A percentile compares a stretch with the other conserved stretches of the same genome.
These are phyloP conservation scores for Penicillium antarcticum DNA, from an alignment of 495 filamentous ascomycete species.

Conservation along the genomic window DNA sequence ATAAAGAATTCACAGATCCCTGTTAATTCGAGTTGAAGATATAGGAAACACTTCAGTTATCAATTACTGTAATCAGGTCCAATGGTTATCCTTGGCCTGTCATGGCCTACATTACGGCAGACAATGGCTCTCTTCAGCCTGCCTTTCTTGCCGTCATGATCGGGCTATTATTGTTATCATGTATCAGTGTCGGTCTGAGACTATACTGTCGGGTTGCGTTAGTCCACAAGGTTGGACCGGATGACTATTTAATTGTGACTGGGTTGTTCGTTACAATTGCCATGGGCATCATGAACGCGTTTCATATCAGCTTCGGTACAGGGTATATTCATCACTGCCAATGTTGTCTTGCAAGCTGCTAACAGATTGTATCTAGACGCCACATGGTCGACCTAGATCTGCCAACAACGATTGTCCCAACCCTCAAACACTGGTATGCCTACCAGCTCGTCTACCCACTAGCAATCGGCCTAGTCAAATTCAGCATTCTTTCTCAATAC, in stretches of 20 bases:
- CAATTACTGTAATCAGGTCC: too few species aligned
- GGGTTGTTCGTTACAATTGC: conserved; percentile 9
- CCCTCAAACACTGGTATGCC: conserved; percentile 19
- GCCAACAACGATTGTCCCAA: conserved; percentile 9
- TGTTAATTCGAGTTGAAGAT: too few species aligned
- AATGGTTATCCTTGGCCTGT: too few species aligned
- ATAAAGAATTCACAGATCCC: too few species aligned
- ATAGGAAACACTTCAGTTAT: too few species aligned
- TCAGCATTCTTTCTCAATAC: conserved; percentile 15
- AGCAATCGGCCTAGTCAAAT: conserved; percentile 13
- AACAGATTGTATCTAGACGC: not conserved
- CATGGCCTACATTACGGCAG: conserved; percentile 15
- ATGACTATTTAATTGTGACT: conserved; percentile 13
- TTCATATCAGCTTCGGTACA: conserved; percentile 11
- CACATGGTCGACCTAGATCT: conserved; percentile 6
- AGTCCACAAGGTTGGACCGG: conserved; percentile 6
- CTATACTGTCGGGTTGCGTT: not conserved
- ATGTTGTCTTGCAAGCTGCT: not conserved
- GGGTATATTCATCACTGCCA: conserved; percentile 1
- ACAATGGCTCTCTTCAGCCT: conserved; percentile 14
- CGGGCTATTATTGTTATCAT: conserved; percentile 7
- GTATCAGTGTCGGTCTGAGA: conserved; percentile 3
- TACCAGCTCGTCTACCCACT: conserved; percentile 17
- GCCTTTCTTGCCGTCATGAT: conserved; percentile 11
- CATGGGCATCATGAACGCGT: conserved; percentile 17